Base-by-base conservation (phyloP, 345 rosid species). In the Psidium friedrichsthalianum region DNA sequence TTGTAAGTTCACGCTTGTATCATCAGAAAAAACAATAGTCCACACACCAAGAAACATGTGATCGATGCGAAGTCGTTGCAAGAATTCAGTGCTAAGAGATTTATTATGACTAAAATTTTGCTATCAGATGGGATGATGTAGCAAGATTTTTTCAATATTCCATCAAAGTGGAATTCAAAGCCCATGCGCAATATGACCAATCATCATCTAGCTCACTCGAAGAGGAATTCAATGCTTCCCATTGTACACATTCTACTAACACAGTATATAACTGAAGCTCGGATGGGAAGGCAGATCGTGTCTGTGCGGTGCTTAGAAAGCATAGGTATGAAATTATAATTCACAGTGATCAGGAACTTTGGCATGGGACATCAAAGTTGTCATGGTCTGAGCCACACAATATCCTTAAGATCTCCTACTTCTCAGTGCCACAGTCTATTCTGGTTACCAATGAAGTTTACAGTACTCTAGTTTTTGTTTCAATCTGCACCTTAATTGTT, bases 101-200 rank as follows among this genome's bases (percentile, higher is more conserved):
- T 44, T 69, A 36, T 69, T 18, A 20, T 36, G 24, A 69, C 5
- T 18, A 47, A 69, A 64, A 32, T 8, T 18, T 27, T 56, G 84
- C 78, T 82, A 83, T 85, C 89, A 88, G 85, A 83, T 36, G 13
- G 42, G 81, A n/a, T 59, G 57, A 13, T 74, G 32, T 54, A 58
- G 40, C 51, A 52, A 11, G 82, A 74, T 69, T 27, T 18, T 85
- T 54, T 82, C 85, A 88, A 57, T 74, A 81, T 5, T 76, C 82
- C 55, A 25, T 56, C 44, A 29, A 59, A 20, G 12, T 58, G 83
- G 84, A 84, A 42, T 82, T 86, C 82, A 87, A 86, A 76, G 83
- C 84, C 87, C 84, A 56, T 88, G 86, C 84, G 86, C 88, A 88
- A 84, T 58, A 10, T 82, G 56, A 44, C 44, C 21, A 74, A 51